phyloP scores from a whole-genome alignment of 805 yeast genomes.

The Lipomyces yamadae region DNA sequence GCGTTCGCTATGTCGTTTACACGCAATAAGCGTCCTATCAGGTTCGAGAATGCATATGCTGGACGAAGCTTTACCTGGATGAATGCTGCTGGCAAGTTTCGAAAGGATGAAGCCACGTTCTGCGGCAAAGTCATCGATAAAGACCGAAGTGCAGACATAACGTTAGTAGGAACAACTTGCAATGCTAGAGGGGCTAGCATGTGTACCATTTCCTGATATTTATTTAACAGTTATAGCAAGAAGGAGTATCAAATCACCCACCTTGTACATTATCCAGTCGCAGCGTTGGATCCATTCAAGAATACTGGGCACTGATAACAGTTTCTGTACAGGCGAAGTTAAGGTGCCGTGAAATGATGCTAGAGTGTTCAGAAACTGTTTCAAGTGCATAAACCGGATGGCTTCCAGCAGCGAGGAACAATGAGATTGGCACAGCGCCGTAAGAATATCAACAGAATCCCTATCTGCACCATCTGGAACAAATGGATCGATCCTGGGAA shows the following conservation, averaged over 20 bases:
- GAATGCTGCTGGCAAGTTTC: constrained; percentile 56
- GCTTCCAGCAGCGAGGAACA: constrained; percentile 68
- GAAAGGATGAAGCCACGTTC: constrained; percentile 39
- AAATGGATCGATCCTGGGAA: constrained; percentile 50
- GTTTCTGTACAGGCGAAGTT: constrained; percentile 64
- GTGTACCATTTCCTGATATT: constrained; percentile 51
- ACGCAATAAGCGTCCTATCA: constrained; percentile 60
- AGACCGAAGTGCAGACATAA: constrained; percentile 59
- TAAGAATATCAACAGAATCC: constrained; percentile 66
- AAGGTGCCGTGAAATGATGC: constrained; percentile 60
- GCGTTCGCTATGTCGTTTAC: constrained; percentile 59
- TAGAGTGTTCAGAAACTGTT: constrained; percentile 60
- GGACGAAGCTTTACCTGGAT: constrained; percentile 57
- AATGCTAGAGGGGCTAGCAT: constrained; percentile 66
- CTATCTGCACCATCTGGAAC: constrained; percentile 54
- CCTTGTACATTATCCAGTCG: constrained; percentile 65
- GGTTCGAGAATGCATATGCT: constrained; percentile 58
- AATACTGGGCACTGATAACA: constrained; percentile 50
- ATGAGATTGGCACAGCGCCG: constrained; percentile 65
- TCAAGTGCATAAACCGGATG: constrained; percentile 68
- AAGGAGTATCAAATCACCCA: constrained; percentile 22
- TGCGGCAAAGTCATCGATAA: constrained; percentile 57
- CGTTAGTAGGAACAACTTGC: constrained; percentile 61
- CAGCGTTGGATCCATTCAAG: constrained; percentile 69
- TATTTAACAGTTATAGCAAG: background rate